Conservation (phyloP, 495 filamentous ascomycete species). For the Penicillium crystallinum region DNA sequence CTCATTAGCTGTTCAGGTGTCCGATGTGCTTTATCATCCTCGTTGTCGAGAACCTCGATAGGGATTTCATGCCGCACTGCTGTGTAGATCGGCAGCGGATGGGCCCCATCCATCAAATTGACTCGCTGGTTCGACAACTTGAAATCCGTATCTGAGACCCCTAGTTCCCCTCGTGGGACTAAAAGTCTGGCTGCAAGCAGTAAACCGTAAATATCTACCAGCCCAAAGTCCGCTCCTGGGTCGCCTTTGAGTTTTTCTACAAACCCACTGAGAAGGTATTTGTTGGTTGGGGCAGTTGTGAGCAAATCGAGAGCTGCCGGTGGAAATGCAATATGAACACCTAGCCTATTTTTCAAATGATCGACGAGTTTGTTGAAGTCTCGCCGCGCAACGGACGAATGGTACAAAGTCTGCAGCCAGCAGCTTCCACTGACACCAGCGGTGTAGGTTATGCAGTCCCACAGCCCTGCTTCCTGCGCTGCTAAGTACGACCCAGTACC, state of each 20-base stretch:
- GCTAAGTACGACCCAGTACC: slow-evolving; percentile 80
- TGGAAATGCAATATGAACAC: slow-evolving; percentile 87
- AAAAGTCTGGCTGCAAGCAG: slow-evolving; percentile 77
- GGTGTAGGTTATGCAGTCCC: slow-evolving; percentile 90
- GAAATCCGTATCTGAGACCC: slow-evolving; percentile 67
- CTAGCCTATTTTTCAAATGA: slow-evolving; percentile 79
- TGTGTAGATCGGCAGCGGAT: slow-evolving; percentile 91
- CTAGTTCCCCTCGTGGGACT: slow-evolving; percentile 78
- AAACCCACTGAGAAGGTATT: slow-evolving; percentile 78
- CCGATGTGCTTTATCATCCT: slow-evolving; percentile 23
- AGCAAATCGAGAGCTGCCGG: slow-evolving; percentile 72
- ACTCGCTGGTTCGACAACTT: slow-evolving; percentile 80
- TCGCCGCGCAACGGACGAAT: slow-evolving; percentile 69
- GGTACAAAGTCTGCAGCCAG: slow-evolving; percentile 87
- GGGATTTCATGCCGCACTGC: slow-evolving; percentile 97
- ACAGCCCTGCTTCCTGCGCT: slow-evolving; percentile 76
- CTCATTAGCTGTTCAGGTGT: slow-evolving; percentile 50
- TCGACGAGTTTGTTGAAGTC: slow-evolving; percentile 63
- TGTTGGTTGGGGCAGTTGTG: slow-evolving; percentile 81
- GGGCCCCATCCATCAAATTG: slow-evolving; percentile 66
- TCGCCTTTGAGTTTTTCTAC: slow-evolving; percentile 88
- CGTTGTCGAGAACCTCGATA: slow-evolving; percentile 33
- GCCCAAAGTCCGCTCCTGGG: slow-evolving; percentile 71
- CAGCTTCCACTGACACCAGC: slow-evolving; percentile 93
- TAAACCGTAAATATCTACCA: slow-evolving; percentile 90